Evolutionary conservation across 345 rosid species (phyloP), one percentile per base, ranked within the genome.

Genomic region (Arabis alpina): DNA sequence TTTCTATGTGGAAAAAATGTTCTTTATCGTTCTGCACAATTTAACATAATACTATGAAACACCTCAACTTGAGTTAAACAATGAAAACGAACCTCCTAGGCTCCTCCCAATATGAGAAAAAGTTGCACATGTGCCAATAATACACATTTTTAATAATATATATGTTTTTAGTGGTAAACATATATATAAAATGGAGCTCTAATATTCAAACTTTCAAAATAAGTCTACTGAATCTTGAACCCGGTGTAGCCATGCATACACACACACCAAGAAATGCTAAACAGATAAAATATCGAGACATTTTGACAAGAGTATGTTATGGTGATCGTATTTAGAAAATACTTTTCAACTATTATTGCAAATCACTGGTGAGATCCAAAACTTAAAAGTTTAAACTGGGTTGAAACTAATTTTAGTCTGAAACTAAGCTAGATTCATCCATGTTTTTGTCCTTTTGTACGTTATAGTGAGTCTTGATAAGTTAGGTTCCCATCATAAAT

Each of bases 131-230:
- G 36, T 32, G 36, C 36, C 36, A 32, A 19, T 19, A 19, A 19
- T 19, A 19, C 23, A 19, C 23, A 19, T 19, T 19, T 19, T 19
- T 19, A 19, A 27, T 27, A 4, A 2, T 27, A n/a, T n/a, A n/a
- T n/a, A n/a, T n/a, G n/a, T n/a, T n/a, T n/a, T n/a, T n/a, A n/a
- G n/a, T n/a, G n/a, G n/a, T n/a, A 27, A 27, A 27, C 30, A 32
- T 32, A 32, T 32, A 32, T 32, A 32, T 32, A 4, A 0, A 32
- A 32, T 32, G 6, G 36, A 32, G 54, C 19, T 62, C 2, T n/a
- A 13, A 3, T 14, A 66, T 4, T 34, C 32, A 43, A 24, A 54
- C 24, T 63, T 65, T 63, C 70, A 63, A 37, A 27, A 28, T 49
- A 14, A 63, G 57, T 45, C 34, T 63, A 63, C 42, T 37, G 13